Conservation (phyloP, 2,329 filamentous ascomycete species). For the Colletotrichum sp. region DNA sequence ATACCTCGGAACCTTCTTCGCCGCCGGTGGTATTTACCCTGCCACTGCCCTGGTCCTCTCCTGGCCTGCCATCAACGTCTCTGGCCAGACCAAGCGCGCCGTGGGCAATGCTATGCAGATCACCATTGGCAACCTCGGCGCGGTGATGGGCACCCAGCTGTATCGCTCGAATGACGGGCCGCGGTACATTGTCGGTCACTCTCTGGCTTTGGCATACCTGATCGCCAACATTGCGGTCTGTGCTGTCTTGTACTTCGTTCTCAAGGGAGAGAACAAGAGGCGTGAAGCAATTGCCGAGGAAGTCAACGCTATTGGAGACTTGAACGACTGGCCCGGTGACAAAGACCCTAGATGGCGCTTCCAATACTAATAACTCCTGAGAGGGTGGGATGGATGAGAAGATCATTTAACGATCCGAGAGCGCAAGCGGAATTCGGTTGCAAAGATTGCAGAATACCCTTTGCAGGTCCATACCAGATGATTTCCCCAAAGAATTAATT, state of each 20-base stretch:
- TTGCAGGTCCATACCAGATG: too few species aligned
- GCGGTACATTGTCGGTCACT: conserved; percentile 69
- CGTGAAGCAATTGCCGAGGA: conserved; percentile 49
- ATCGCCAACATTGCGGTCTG: conserved; percentile 62
- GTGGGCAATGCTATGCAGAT: conserved; percentile 76
- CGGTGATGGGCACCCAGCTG: conserved; percentile 72
- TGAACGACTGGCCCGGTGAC: conserved; percentile 65
- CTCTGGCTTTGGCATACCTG: conserved; percentile 69
- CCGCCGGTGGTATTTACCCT: conserved; percentile 71
- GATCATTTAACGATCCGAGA: neutral
- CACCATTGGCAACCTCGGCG: conserved; percentile 72
- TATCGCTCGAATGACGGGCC: conserved; percentile 67
- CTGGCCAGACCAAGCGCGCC: conserved; percentile 72
- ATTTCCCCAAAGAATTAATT: too few species aligned
- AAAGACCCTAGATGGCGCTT: conserved; percentile 71
- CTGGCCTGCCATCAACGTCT: conserved; percentile 76
- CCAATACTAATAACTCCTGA: conserved; percentile 46
- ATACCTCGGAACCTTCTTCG: conserved; percentile 67
- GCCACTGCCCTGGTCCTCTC: conserved; percentile 67
- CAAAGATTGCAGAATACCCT: too few species aligned
- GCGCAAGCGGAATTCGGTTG: neutral
- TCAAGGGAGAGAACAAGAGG: conserved; percentile 62
- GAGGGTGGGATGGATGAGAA: neutral
- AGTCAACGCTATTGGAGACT: conserved; percentile 53
- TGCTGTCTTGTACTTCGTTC: conserved; percentile 52